Base-by-base conservation (phyloP, 1,284 basidiomycete species). In the Lignosus rhinocerotis region DNA sequence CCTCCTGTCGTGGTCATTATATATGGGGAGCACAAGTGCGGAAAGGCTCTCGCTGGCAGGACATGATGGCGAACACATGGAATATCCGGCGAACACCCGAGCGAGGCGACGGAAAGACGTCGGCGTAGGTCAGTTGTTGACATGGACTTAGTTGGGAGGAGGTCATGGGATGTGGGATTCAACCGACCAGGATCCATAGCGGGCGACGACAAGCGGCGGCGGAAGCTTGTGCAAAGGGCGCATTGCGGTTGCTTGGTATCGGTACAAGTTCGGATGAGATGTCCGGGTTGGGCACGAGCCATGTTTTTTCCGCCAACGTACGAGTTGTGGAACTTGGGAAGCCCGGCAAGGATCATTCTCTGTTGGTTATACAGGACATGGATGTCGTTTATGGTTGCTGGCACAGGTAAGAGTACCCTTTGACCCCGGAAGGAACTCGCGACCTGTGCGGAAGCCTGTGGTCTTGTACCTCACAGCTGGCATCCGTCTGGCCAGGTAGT, bases 71-170 rank as follows among this genome's bases (percentile, higher is more conserved):
- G 39, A 49, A 17, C 42, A 54, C 53, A 59, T 55, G 58, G 58
- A 71, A 68, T 69, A 67, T 71, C 78, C 79, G 78, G 78, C 65
- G 70, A 76, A 78, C 69, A 72, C 65, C 77, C 78, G 78, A 74
- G 59, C 62, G 59, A 59, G 55, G 67, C 48, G 52, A 62, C 78
- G 79, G 79, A 79, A 75, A 75, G 70, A 76, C 75, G 67, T 82
- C 80, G 79, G 80, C 43, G 41, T 51, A 55, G 68, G 64, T 66
- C 67, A 66, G 53, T 69, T 54, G 67, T 53, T 57, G 52, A 47
- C 61, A 4, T 38, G 32, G 44, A 47, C 51, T n/a, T 47, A 41
- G 58, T 52, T 39, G 54, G 34, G 34, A 14, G 47, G 32, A 51
- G 57, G 62, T 69, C 69, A 70, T 68, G 68, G 55, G 67, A 66